A percentile compares a stretch with the other conserved stretches of the same genome.
Evolutionary conservation across 2,329 filamentous ascomycete species (phyloP).

Genomic region (Aspergillus ustus): DNA sequence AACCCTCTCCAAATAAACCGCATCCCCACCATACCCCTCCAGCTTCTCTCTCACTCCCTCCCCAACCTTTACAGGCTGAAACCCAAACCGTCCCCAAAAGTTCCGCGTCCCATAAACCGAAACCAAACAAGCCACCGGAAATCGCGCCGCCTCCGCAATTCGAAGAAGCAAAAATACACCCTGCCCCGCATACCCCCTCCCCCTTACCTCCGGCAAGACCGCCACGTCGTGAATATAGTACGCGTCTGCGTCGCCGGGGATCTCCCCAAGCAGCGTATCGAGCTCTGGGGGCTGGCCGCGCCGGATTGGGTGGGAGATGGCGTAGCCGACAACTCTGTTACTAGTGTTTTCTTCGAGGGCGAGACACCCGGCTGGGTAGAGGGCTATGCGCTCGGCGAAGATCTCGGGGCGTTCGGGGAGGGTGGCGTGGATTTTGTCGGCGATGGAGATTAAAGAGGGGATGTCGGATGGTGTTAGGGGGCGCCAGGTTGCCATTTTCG

Average conservation of each 20-base stretch:
- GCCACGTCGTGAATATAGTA: conserved; percentile 18
- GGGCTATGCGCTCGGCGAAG: conserved; percentile 11
- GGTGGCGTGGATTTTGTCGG: conserved; percentile 3
- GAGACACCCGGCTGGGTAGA: conserved; percentile 12
- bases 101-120: conserved; percentile 11
- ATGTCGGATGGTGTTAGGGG: conserved; percentile 8
- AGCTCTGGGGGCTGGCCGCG: not conserved
- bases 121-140: not conserved
- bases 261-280: conserved; percentile 1
- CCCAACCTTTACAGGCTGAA: not conserved
- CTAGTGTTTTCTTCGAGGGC: not conserved
- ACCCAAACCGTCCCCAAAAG: conserved; percentile 15
- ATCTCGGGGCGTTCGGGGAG: conserved; percentile 13
- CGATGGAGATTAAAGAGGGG: not conserved
- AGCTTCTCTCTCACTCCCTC: conserved; percentile 3
- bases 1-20: not conserved
- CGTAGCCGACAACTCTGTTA: conserved; percentile 2
- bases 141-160: not conserved
- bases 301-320: conserved; percentile 13
- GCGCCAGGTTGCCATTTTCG: conserved; percentile 14
- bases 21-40: conserved; percentile 6
- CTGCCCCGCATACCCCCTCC: conserved; percentile 2
- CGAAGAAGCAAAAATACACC: not conserved
- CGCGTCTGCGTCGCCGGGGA: conserved; percentile 4
- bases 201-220: not conserved